A percentile compares a stretch with the other conserved stretches of the same genome.
These are phyloP conservation scores for Trypanosoma vivax DNA, from an alignment of 208 protist species.

Conservation along the genomic window DNA sequence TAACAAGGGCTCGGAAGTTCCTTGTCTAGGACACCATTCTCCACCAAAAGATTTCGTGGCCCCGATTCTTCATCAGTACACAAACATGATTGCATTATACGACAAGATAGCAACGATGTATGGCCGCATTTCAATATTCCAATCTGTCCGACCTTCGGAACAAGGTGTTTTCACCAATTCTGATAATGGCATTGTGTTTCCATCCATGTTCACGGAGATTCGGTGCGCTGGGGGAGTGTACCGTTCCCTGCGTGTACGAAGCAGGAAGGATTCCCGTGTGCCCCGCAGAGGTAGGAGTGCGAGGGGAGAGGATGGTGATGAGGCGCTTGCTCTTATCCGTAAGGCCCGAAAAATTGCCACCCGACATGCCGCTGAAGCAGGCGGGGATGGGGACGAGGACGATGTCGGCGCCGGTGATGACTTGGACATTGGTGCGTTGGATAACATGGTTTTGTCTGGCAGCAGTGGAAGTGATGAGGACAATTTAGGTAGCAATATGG, in stretches of 20 bases:
- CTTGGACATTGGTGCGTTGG: conserved; percentile 9
- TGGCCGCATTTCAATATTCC: conserved; percentile 78
- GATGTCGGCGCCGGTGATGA: conserved; percentile 11
- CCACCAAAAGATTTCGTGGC: conserved; percentile 69
- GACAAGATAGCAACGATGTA: conserved; percentile 67
- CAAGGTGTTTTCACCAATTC: conserved; percentile 51
- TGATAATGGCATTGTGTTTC: conserved; percentile 64
- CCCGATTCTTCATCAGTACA: conserved; percentile 78
- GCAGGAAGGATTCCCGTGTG: conserved; percentile 18
- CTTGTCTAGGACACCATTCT: conserved; percentile 14
- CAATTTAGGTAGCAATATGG: conserved; percentile 3
- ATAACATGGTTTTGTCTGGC: conserved; percentile 7
- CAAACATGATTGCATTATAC: conserved; percentile 40
- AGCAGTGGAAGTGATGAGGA: conserved; percentile 17
- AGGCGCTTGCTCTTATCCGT: conserved; percentile 27
- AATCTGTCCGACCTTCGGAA: conserved; percentile 63
- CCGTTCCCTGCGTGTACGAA: conserved; percentile 44
- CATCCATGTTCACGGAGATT: conserved; percentile 68
- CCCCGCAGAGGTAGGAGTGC: conserved; percentile 21
- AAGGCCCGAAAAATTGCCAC: conserved; percentile 16
- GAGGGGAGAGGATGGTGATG: not conserved
- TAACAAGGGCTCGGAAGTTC: not conserved
- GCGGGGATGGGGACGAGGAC: not conserved
- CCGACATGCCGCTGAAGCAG: conserved; percentile 1
- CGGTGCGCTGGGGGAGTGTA: conserved; percentile 35